These are phyloP conservation scores for Striga hermonthica DNA, from an alignment of 305 asterid species.

Conservation along the genomic window DNA sequence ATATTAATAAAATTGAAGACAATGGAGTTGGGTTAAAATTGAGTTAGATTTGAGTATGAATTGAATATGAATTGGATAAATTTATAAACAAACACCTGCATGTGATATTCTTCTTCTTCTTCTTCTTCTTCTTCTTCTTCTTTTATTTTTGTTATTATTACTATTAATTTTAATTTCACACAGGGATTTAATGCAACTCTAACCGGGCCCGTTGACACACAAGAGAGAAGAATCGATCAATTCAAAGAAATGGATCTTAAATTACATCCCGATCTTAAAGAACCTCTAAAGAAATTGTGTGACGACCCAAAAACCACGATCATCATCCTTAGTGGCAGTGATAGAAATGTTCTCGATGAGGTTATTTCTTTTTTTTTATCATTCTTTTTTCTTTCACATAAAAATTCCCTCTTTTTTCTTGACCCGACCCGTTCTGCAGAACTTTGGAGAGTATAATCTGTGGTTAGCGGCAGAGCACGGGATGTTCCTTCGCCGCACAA, in stretches of 20 bases:
- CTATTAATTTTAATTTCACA: neutral
- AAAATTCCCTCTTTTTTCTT: slow-evolving; percentile 20
- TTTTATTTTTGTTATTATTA: neutral
- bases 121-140: too few species aligned
- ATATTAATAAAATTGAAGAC: too few species aligned
- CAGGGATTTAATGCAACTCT: slow-evolving; percentile 86
- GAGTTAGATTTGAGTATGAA: too few species aligned
- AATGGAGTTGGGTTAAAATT: too few species aligned
- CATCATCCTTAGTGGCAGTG: slow-evolving; percentile 84
- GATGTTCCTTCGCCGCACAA: slow-evolving; percentile 70
- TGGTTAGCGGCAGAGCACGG: slow-evolving; percentile 98
- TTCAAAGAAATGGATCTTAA: slow-evolving; percentile 85
- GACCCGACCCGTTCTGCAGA: slow-evolving; percentile 49
- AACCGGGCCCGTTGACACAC: slow-evolving; percentile 70
- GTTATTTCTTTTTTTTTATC: slow-evolving; percentile 33
- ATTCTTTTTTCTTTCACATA: slow-evolving; percentile 32
- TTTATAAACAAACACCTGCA: too few species aligned
- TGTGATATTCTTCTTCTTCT: too few species aligned
- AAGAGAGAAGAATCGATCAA: slow-evolving; percentile 81
- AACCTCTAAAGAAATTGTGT: slow-evolving; percentile 57
- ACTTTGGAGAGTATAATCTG: slow-evolving; percentile 69
- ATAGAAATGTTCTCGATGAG: slow-evolving; percentile 68
- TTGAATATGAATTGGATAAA: too few species aligned
- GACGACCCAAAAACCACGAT: slow-evolving; percentile 71
- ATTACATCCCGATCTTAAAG: slow-evolving; percentile 61